Evolutionary conservation across 73 alveolate genomes (phyloP), one percentile per base, ranked within the genome.

Genomic region (Uronychia setigera): DNA sequence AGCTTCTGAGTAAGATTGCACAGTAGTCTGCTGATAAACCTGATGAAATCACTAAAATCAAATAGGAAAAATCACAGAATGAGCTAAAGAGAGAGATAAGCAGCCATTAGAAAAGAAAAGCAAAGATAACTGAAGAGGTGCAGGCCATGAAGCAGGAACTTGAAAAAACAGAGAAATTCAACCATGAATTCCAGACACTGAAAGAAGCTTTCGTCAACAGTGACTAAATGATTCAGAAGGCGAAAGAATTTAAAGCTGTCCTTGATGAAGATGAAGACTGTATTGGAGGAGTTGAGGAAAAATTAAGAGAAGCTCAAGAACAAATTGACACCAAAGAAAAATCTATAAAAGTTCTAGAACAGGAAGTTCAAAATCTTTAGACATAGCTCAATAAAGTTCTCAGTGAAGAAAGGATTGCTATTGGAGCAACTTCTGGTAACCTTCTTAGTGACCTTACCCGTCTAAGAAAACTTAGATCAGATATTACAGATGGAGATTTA

Each of bases 71-170:
- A 25, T 31, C 29, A 59, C 80, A 11, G 79, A 81, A 81, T 58
- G 88, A 59, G 35, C 31, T 5, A 25, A 81, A 81, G 58, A 81
- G 79, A 46, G 67, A 46, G n/a, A 46, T 46, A 5, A 46, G 19
- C 67, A 46, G 19, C 67, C 67, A 11, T 19, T 46, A 11, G 67
- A 26, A 59, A 34, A 31, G 31, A 58, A 81, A n/a, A 59, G 19
- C 59, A 81, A 27, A 59, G 32, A 28, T 59, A 34, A 34, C 58
- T 34, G 1, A 9, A 1, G n/a, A 59, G 34, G 67, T 57, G 31
- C 29, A 59, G 30, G 59, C 30, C 59, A 0, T 33, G 58, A 60
- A n/a, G n/a, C 26, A 30, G 31, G 34, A 34, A 81, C 27, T 57
- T 57, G 79, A 0, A 0, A 1, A 34, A 81, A 67, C 85, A 31